Conservation (phyloP, 148 eudicot species). For the Vaccinium macrocarpon region DNA sequence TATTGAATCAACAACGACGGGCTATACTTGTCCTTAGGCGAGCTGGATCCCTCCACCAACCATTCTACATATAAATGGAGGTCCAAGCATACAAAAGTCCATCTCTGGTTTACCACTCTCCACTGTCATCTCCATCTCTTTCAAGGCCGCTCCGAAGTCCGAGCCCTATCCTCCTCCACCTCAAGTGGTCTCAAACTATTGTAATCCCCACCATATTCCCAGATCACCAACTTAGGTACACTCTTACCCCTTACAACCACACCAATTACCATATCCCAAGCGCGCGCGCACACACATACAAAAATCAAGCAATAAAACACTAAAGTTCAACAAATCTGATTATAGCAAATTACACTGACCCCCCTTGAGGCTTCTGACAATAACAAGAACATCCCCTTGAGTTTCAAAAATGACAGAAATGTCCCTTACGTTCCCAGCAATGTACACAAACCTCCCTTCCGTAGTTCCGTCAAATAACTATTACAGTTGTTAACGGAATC, state of each 20-base stretch:
- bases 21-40: neutral
- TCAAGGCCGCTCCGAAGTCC: neutral
- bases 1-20: neutral
- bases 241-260: neutral
- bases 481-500: neutral
- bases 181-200: neutral
- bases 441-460: neutral
- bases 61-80: neutral
- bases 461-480: neutral
- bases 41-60: neutral
- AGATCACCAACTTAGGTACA: neutral
- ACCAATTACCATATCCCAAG: neutral
- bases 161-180: neutral
- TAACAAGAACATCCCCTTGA: neutral
- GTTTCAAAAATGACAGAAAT: neutral
- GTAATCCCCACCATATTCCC: neutral
- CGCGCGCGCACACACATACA: neutral
- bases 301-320: neutral
- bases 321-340: neutral
- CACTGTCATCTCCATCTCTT: neutral
- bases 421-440: neutral
- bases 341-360: neutral
- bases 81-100: neutral
- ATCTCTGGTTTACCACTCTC: neutral
- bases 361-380: neutral